phyloP scores from a whole-genome alignment of 202 grass and related monocot genomes.

The Musa balbisiana region DNA sequence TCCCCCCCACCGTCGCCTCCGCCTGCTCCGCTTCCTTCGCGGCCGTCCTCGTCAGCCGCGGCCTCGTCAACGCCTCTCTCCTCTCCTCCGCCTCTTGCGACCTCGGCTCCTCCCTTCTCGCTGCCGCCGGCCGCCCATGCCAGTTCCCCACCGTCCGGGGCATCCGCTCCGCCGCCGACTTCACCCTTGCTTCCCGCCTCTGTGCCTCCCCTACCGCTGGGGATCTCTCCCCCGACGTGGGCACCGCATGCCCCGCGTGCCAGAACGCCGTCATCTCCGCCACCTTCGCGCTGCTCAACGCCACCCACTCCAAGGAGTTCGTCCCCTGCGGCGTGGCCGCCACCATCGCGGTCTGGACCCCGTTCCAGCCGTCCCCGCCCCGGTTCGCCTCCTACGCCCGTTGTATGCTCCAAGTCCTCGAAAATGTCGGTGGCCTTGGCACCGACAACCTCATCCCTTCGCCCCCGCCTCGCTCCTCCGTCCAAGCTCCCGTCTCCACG shows the following conservation, averaged over 20 bases:
- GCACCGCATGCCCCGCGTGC: slow-evolving; percentile 31
- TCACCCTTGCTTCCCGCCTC: slow-evolving; percentile 38
- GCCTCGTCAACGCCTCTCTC: slow-evolving; percentile 29
- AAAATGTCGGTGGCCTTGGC: slow-evolving; percentile 53
- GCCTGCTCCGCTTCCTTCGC: slow-evolving; percentile 41
- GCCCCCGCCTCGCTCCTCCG: slow-evolving; percentile 10
- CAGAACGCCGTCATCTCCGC: slow-evolving; percentile 37
- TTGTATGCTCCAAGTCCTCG: slow-evolving; percentile 58
- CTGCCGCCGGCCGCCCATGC: slow-evolving; percentile 30
- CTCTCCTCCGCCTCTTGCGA: slow-evolving; percentile 5
- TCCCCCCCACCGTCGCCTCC: not conserved
- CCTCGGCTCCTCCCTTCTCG: not conserved
- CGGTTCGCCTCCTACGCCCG: slow-evolving; percentile 39
- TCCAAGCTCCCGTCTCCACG: too few species aligned
- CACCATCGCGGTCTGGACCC: slow-evolving; percentile 47
- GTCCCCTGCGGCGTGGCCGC: slow-evolving; percentile 60
- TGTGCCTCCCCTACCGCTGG: slow-evolving; percentile 21
- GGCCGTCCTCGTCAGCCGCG: slow-evolving; percentile 11
- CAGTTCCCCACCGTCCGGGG: slow-evolving; percentile 21
- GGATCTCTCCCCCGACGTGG: slow-evolving; percentile 16
- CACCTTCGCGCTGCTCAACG: slow-evolving; percentile 35
- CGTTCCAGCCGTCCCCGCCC: slow-evolving; percentile 15
- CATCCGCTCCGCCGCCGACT: slow-evolving; percentile 25
- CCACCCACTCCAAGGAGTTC: slow-evolving; percentile 42
- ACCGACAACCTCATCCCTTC: slow-evolving; percentile 34